Percentiles rank a stretch among this genome's conserved stretches.
Conservation (phyloP, 2,329 filamentous ascomycete genomes). For the Pyrenochaeta sp. region DNA sequence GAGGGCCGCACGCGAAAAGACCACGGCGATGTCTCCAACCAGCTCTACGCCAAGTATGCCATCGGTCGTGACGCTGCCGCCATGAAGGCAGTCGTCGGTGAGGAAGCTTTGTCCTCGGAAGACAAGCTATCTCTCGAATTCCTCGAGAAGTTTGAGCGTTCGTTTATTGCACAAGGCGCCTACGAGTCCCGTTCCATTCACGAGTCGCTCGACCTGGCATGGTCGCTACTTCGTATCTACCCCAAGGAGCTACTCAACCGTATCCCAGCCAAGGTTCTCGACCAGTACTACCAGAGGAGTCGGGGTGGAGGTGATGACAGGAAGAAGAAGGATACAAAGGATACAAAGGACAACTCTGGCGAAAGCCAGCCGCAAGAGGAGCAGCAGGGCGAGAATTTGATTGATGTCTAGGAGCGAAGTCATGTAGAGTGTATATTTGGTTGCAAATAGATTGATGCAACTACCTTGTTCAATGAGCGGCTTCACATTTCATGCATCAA, state of each 20-base stretch:
- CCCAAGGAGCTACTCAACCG: conserved; percentile 98
- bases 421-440: conserved; percentile 8
- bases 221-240: conserved; percentile 96
- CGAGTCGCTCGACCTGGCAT: conserved; percentile 94
- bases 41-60: conserved; percentile 99
- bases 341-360: conserved; percentile 54
- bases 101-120: conserved; percentile 93
- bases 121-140: conserved; percentile 99
- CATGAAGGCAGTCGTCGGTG: conserved; percentile 99
- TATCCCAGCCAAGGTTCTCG: conserved; percentile 63
- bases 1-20: conserved; percentile 97
- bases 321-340: conserved; percentile 49
- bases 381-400: conserved; percentile 48
- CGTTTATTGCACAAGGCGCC: conserved; percentile 89
- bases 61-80: conserved; percentile 97
- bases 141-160: conserved; percentile 96
- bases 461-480: conserved; percentile 17
- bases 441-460: conserved; percentile 7
- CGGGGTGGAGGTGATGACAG: conserved; percentile 46
- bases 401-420: conserved; percentile 43
- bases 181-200: conserved; percentile 93
- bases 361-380: conserved; percentile 26
- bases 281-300: conserved; percentile 60
- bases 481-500: background rate
- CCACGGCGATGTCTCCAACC: conserved; percentile 98